Evolutionary conservation across 176 grass and related monocot genomes (phyloP), one percentile per base, ranked within the genome.

Genomic region (Panicum miliaceum): DNA sequence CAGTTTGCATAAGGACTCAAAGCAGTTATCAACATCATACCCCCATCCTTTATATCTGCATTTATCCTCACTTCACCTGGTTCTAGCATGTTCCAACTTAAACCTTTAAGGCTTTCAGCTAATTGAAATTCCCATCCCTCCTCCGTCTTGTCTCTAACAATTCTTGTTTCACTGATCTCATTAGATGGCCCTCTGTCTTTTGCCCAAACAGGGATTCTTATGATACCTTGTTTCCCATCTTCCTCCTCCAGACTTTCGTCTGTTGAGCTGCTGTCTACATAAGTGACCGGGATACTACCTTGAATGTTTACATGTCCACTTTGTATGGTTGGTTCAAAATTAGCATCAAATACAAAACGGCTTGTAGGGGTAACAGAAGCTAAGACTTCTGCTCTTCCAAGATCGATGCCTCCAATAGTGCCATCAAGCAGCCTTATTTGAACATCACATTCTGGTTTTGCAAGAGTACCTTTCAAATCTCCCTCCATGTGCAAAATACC

Each of bases 401-500:
- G 91, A 91, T 98, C 96, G 84, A 98, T 93, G 27, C 93, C 96
- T 64, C 93, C 96, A 66, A 98, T 82, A 62, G 89, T 85, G 19
- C 96, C 96, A 89, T 98, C 96, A 76, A 98, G 90, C 65, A 98
- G 83, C 76, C 96, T 92, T 81, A 98, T 90, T 91, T 95, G 91
- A 87, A 98, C 87, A 92, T 98, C 96, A 90, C 96, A 98, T 75
- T 98, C 96, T 48, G 96, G 96, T 74, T 88, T 95, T 64, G 91
- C 85, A 70, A 95, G 91, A 92, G 87, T 95, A 61, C 96, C 96
- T 80, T 78, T 92, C 83, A 98, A 82, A 90, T 98, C 96, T 59
- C 96, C 96, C 85, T 98, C 96, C 96, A 98, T 98, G 76, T 98
- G 96, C 69, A 98, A 85, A 89, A 98, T 98, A 64, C 96, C 96